Base-by-base conservation (phyloP, 2,329 filamentous ascomycete species). In the Beauveria varroae region DNA sequence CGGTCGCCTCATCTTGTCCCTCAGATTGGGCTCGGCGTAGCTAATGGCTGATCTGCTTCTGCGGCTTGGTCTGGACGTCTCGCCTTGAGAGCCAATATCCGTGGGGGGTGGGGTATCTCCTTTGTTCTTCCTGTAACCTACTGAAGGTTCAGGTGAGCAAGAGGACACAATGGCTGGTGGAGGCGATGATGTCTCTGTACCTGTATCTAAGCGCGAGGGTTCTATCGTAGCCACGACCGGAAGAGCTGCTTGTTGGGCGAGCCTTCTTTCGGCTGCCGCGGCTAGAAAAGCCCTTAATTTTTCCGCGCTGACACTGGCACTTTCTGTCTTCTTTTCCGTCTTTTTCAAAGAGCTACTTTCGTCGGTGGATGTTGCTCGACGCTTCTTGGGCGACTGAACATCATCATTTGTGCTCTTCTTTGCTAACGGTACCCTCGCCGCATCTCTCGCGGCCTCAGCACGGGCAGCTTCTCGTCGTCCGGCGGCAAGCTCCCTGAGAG, bases 1-100 rank as follows among this genome's bases (percentile, higher is more conserved):
- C 24, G 90, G 89, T 63, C 90, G 83, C 62, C 90, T 83, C 90
- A 95, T 93, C 75, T 95, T 95, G 69, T 87, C 88, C 64, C 88
- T 82, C 47, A 95, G 78, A 68, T 89, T 93, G 1, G 90, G 90
- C 71, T 93, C 89, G 12, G 89, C 88, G 71, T 95, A 95, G 76
- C 89, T 93, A 64, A 95, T 83, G 55, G 86, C 80, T 12, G 84
- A 76, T 67, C 88, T 81, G 53, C 85, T 84, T 65, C 90, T 83
- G 65, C 90, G 80, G 66, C 86, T 88, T 24, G 84, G 83, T 50
- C 90, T 81, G 30, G 83, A 79, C 30, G 81, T 81, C 66, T 88
- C 82, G 55, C 81, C 80, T 41, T 73, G 78, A 8, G 74, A 75
- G 8, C 79, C 82, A 41, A 87, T 80, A 65, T 86, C 81, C 18